phyloP scores from a whole-genome alignment of 208 protist genomes.

The Naegleria lovaniensis region DNA sequence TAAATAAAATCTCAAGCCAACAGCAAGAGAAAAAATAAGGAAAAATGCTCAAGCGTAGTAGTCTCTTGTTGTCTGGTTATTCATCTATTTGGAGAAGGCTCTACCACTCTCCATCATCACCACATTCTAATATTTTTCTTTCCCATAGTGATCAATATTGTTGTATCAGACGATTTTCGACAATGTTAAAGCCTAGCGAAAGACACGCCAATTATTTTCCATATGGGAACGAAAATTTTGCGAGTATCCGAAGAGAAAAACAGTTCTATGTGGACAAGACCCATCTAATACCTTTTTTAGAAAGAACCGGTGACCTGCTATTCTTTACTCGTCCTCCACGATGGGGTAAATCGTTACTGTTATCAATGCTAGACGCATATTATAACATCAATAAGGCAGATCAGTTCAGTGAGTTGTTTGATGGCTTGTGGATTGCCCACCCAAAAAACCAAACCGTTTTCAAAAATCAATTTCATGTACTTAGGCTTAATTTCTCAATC shows the following conservation, averaged over 20 bases:
- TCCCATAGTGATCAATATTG: too few species aligned
- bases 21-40: too few species aligned
- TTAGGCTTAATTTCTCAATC: neutral
- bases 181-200: too few species aligned
- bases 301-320: neutral
- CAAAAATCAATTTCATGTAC: neutral
- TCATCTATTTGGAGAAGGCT: too few species aligned
- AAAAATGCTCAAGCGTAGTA: too few species aligned
- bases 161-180: too few species aligned
- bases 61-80: too few species aligned
- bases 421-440: neutral
- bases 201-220: slow-evolving; percentile 14
- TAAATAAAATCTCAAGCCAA: too few species aligned
- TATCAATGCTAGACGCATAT: neutral
- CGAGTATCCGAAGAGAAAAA: neutral
- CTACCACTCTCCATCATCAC: too few species aligned
- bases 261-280: neutral
- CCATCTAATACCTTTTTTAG: neutral
- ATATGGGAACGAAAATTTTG: neutral
- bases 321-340: neutral
- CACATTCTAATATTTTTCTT: too few species aligned
- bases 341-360: neutral
- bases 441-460: neutral
- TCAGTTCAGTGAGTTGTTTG: neutral
- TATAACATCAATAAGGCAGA: neutral